Percentiles rank a stretch among this genome's conserved stretches.
Evolutionary conservation across 768 basidiomycete genomes (phyloP).

Genomic region (Amanita phalloides): DNA sequence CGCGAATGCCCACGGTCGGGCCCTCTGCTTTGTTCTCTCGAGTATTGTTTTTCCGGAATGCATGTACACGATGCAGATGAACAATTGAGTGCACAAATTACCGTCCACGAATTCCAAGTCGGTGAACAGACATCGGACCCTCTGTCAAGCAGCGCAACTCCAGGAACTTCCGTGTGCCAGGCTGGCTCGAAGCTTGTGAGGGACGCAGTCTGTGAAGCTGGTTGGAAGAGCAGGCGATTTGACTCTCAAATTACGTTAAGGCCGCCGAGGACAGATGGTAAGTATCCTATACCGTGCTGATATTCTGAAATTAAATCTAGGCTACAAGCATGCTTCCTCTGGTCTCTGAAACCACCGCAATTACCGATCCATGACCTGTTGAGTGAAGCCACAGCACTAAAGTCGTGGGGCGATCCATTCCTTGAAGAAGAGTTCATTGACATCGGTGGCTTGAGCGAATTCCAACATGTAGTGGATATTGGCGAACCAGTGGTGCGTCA

Average conservation of each 20-base stretch:
- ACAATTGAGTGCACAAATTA: neutral
- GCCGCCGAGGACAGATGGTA: neutral
- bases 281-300: neutral
- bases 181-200: neutral
- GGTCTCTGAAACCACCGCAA: neutral
- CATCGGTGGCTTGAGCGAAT: constrained; percentile 32
- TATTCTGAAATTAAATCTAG: neutral
- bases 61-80: neutral
- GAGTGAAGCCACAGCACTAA: neutral
- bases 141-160: neutral
- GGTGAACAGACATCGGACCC: neutral
- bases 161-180: neutral
- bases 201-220: neutral
- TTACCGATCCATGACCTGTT: neutral
- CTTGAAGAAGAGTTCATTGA: constrained; percentile 23
- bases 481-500: neutral
- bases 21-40: too few species aligned
- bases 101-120: constrained; percentile 1
- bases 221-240: neutral
- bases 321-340: constrained; percentile 5
- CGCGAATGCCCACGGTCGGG: neutral
- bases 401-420: constrained; percentile 29
- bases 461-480: constrained; percentile 23
- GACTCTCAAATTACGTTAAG: neutral
- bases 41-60: neutral